These are phyloP conservation scores for Suillus brevipes DNA, from an alignment of 768 basidiomycete species.

Conservation along the genomic window DNA sequence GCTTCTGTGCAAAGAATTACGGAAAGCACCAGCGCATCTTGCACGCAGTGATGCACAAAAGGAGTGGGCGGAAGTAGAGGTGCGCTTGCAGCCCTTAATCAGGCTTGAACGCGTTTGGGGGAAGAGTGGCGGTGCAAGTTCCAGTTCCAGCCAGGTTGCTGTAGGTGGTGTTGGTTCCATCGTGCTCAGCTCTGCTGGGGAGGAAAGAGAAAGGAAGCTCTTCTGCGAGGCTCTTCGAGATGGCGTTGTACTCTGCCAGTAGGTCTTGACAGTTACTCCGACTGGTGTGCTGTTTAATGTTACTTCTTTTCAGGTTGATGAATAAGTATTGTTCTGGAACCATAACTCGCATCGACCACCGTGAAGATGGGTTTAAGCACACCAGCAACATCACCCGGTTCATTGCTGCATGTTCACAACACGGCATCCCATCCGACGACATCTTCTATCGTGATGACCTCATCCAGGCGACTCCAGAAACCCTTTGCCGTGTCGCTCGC, in stretches of 20 bases:
- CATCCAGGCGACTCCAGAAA: constrained; percentile 57
- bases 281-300: constrained; percentile 6
- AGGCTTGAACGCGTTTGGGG: constrained; percentile 79
- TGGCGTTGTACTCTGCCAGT: constrained; percentile 91
- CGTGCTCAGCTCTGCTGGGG: constrained; percentile 52
- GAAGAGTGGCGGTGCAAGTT: constrained; percentile 51
- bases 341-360: constrained; percentile 61
- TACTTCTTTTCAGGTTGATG: constrained; percentile 54
- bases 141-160: constrained; percentile 44
- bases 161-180: constrained; percentile 30
- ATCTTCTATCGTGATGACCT: constrained; percentile 71
- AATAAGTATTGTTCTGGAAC: constrained; percentile 70
- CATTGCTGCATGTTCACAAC: constrained; percentile 69
- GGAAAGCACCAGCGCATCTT: constrained; percentile 59
- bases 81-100: constrained; percentile 56
- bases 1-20: constrained; percentile 65
- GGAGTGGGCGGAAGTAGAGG: constrained; percentile 79
- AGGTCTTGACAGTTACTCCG: constrained; percentile 37
- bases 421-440: constrained; percentile 62
- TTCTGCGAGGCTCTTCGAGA: constrained; percentile 80
- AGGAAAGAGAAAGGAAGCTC: constrained; percentile 70
- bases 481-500: constrained; percentile 68
- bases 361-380: constrained; percentile 65
- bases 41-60: constrained; percentile 48
- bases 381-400: constrained; percentile 77